phyloP scores from a whole-genome alignment of 768 basidiomycete genomes.

The Lyophyllum shimeji region DNA sequence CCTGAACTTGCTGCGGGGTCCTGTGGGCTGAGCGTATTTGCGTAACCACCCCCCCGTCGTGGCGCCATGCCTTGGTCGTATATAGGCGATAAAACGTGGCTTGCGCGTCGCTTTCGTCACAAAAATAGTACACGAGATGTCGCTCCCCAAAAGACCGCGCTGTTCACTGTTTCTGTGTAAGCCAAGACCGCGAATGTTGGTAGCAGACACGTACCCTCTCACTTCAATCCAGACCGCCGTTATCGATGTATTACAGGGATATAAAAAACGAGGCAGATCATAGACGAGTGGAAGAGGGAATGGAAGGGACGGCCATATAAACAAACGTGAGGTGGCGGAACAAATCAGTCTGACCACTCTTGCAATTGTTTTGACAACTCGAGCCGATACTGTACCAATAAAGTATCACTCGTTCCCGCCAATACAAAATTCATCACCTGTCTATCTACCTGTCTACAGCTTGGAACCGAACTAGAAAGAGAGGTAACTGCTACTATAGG shows the following conservation, averaged over 20 bases:
- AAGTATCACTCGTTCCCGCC: neutral
- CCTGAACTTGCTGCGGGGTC: conserved; percentile 26
- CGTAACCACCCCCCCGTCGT: conserved; percentile 41
- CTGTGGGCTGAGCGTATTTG: conserved; percentile 39
- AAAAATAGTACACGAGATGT: conserved; percentile 4
- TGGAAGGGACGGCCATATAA: conserved; percentile 14
- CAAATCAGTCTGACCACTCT: conserved; percentile 1
- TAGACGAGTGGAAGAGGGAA: conserved; percentile 13
- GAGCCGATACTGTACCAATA: neutral
- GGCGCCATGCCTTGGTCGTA: conserved; percentile 41
- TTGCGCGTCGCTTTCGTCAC: conserved; percentile 4
- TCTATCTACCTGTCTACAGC: neutral
- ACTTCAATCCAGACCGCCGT: neutral
- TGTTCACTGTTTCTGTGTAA: conserved; percentile 9
- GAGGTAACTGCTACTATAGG: neutral
- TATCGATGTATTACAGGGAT: conserved; percentile 4
- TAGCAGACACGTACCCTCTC: neutral
- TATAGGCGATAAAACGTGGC: neutral
- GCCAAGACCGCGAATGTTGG: neutral
- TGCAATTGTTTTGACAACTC: conserved; percentile 10
- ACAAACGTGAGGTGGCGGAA: conserved; percentile 15
- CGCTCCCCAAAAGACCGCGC: conserved; percentile 1
- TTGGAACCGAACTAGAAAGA: conserved; percentile 3
- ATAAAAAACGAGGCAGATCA: conserved; percentile 13
- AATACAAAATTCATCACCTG: conserved; percentile 11